A percentile compares a stretch with the other conserved stretches of the same genome.
phyloP scores from a whole-genome alignment of 768 basidiomycete species.

The Psilocybe subaeruginosa region DNA sequence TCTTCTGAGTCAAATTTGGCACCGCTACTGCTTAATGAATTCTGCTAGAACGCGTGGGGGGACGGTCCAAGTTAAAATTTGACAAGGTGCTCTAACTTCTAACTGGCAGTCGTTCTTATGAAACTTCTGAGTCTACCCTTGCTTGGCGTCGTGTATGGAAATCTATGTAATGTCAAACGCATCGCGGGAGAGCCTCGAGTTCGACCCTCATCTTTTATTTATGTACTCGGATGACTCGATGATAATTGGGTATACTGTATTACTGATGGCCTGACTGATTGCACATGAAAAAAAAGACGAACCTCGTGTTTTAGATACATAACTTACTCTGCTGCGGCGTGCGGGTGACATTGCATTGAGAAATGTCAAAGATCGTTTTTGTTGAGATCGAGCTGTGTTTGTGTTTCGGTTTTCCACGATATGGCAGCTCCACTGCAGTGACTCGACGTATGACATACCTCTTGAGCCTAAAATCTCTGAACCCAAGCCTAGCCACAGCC shows the following conservation, averaged over 20 bases:
- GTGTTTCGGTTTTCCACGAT: neutral
- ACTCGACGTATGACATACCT: neutral
- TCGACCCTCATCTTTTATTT: neutral
- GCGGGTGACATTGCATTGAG: neutral
- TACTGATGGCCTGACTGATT: too few relatives aligned
- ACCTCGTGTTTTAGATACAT: neutral
- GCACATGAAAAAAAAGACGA: neutral
- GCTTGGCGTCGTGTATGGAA: neutral
- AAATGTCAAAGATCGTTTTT: neutral
- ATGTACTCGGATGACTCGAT: neutral
- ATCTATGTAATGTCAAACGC: neutral
- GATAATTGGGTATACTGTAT: neutral
- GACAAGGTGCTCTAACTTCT: too few relatives aligned
- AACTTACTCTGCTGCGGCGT: neutral
- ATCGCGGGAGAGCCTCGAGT: conserved; percentile 3
- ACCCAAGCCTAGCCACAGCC: neutral
- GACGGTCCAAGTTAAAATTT: too few relatives aligned
- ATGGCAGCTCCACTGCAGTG: neutral
- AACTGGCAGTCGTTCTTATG: neutral
- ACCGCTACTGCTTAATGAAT: too few relatives aligned
- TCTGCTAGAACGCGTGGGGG: too few relatives aligned
- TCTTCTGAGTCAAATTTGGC: too few relatives aligned
- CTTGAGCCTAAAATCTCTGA: neutral
- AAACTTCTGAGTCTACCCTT: neutral
- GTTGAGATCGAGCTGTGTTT: neutral